Percentiles rank a stretch among this genome's conserved stretches.
These are phyloP conservation scores for Udeniomyces megalosporus DNA, from an alignment of 768 basidiomycete species.

Conservation along the genomic window DNA sequence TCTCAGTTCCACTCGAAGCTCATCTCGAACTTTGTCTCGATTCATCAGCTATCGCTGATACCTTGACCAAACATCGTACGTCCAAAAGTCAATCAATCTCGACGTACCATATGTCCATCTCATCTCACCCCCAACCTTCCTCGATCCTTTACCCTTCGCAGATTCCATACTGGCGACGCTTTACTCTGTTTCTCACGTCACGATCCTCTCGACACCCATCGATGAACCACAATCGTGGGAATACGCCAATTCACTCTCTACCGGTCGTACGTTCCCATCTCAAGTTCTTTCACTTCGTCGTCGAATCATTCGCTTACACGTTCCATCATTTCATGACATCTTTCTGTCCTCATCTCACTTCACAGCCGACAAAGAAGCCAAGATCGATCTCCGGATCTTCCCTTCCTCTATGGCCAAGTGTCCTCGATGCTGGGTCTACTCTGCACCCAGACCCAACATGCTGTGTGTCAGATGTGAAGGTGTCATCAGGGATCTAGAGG, in stretches of 20 bases:
- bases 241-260: neutral
- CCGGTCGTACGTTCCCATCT: neutral
- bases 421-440: conserved; percentile 79
- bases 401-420: conserved; percentile 56
- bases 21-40: conserved; percentile 7
- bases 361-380: neutral
- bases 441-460: conserved; percentile 36
- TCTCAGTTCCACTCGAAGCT: neutral
- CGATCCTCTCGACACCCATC: conserved; percentile 34
- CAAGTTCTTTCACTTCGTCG: conserved; percentile 8
- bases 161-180: conserved; percentile 51
- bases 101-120: no score
- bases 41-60: neutral
- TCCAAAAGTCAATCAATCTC: no score
- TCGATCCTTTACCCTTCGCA: conserved; percentile 23
- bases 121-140: no score
- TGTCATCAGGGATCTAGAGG: conserved; percentile 9
- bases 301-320: no score
- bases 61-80: conserved; percentile 32
- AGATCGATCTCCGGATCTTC: conserved; percentile 15
- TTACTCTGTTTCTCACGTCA: conserved; percentile 64
- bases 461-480: conserved; percentile 51
- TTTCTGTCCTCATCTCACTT: no score
- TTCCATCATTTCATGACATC: no score
- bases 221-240: conserved; percentile 37